Conservation (phyloP, 805 yeast genomes). For the Nakazawaea peltata region DNA sequence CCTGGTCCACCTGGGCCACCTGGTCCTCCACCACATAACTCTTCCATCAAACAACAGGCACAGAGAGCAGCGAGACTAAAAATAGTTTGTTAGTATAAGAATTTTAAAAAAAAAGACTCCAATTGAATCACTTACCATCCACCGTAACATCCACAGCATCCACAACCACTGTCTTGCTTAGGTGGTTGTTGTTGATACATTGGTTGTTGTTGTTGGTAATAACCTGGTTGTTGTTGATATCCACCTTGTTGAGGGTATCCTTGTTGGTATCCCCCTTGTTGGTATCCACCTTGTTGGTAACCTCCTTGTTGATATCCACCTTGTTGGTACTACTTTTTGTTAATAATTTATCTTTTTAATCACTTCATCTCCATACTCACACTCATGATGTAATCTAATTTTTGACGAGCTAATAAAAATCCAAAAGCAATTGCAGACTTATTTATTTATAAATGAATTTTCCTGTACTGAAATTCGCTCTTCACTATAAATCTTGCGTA, state of each 20-base stretch:
- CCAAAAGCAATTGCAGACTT: too few species aligned
- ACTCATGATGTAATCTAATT: too few species aligned
- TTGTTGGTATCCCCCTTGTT: slow-evolving; percentile 13
- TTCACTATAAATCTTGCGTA: too few species aligned
- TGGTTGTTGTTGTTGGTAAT: slow-evolving; percentile 28
- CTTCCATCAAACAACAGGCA: slow-evolving; percentile 12
- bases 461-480: too few species aligned
- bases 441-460: too few species aligned
- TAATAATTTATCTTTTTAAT: too few species aligned
- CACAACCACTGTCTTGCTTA: slow-evolving; percentile 9
- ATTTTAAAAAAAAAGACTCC: slow-evolving; percentile 11
- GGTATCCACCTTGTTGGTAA: slow-evolving; percentile 1
- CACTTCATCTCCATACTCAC: slow-evolving; percentile 1
- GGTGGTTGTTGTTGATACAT: slow-evolving; percentile 22
- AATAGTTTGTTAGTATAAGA: not conserved
- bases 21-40: slow-evolving; percentile 6
- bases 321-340: too few species aligned
- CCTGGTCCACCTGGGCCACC: slow-evolving; percentile 10
- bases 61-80: slow-evolving; percentile 12
- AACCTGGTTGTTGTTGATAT: slow-evolving; percentile 19
- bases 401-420: too few species aligned
- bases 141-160: slow-evolving; percentile 21
- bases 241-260: slow-evolving; percentile 18
- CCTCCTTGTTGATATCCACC: slow-evolving; percentile 14
- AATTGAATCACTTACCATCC: slow-evolving; percentile 13